Base-by-base conservation (phyloP, 2,329 filamentous ascomycete genomes). In the Ophiostoma sp. region DNA sequence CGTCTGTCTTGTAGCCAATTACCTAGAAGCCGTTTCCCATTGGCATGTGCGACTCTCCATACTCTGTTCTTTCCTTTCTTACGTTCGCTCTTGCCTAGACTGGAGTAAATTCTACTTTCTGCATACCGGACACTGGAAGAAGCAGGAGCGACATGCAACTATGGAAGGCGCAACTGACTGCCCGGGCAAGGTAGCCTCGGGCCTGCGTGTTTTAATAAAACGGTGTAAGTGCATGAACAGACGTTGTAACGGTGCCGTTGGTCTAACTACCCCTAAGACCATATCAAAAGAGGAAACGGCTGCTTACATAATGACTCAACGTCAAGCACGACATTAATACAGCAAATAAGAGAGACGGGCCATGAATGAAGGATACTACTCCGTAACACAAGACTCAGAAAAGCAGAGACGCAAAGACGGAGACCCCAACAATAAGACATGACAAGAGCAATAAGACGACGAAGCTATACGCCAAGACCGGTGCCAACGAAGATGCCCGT, bases 1-100 rank as follows among this genome's bases (percentile, higher is more conserved):
- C 66, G 68, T 65, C 66, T 68, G 66, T 68, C 64, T 36, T 16
- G 6, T 14, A 12, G 68, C 47, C 64, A 66, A 64, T 66, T 58
- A 64, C 9, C 68, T 45, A 40, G 45, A 40, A 36, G 55, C 18
- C 63, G 16, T 16, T 52, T 27, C 27, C 27, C 2, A 27, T 27
- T 27, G 27, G 27, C 27, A 27, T 27, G 27, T 44, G 42, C 42
- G 11, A 44, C 42, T 44, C 42, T 27, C 27, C 27, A 27, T 27
- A 27, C 27, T 27, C 49, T 8, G 18, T 36, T 9, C 49, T 55
- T 9, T 8, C 27, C n/a, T 55, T 27, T 27, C 8, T 55, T 27
- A 11, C 12, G 18, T 11, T 55, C n/a, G n/a, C 45, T 55, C 16
- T 27, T 27, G 18, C 49, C 8, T n/a, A 55, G 27, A 55, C 2